Evolutionary conservation across 1,284 basidiomycete species (phyloP).

Genomic region (Heimioporus retisporus): DNA sequence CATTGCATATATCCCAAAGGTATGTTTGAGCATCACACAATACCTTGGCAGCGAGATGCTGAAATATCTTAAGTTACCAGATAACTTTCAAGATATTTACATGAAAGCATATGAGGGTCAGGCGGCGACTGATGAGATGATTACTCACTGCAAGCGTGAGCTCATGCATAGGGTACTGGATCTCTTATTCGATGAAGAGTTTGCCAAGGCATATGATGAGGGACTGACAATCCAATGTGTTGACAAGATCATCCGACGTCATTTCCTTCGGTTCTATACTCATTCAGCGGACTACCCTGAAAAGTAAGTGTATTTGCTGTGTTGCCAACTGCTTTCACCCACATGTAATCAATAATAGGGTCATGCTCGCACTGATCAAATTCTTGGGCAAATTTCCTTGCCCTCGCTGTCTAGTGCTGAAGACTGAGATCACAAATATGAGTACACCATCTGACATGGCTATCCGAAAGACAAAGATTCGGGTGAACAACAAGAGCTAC

Average conservation of each 20-base stretch:
- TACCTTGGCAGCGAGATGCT: neutral
- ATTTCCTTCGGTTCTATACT: conserved; percentile 35
- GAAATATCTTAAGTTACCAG: neutral
- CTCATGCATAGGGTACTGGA: neutral
- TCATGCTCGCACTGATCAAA: neutral
- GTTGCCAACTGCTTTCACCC: too few relatives aligned
- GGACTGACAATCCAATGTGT: neutral
- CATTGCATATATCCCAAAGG: conserved; percentile 44
- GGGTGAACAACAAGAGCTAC: neutral
- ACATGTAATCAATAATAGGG: neutral
- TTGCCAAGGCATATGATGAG: neutral
- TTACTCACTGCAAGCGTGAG: neutral
- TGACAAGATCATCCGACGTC: conserved; percentile 10
- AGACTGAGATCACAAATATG: neutral
- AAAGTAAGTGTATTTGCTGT: conserved; percentile 41
- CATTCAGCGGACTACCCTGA: conserved; percentile 45
- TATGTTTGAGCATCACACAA: conserved; percentile 13
- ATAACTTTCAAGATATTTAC: neutral
- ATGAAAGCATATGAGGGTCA: neutral
- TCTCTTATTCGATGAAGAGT: neutral
- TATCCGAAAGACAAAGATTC: neutral
- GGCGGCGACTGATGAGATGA: neutral
- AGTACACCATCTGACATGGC: too few relatives aligned
- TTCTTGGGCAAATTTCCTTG: neutral
- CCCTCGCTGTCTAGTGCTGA: neutral